Conservation (phyloP, 2,329 filamentous ascomycete genomes). For the Geoglossum cookeanum region DNA sequence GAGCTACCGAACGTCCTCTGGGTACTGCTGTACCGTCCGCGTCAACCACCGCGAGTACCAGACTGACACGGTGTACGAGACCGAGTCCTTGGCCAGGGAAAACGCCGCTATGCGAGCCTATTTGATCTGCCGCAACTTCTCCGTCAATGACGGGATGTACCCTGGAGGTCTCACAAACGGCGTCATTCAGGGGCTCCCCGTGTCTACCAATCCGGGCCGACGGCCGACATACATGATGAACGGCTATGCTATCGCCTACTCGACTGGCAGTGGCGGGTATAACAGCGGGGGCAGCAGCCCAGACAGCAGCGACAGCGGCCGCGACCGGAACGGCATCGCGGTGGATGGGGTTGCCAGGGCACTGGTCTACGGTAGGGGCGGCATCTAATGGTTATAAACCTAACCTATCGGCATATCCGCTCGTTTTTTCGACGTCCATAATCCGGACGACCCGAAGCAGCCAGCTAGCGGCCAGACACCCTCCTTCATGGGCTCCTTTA, state of each 20-base stretch:
- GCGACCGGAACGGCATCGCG: constrained; percentile 1
- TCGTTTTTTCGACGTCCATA: not conserved
- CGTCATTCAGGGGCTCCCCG: constrained; percentile 40
- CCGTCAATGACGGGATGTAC: constrained; percentile 85
- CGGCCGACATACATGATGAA: constrained; percentile 26
- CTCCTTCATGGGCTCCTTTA: too few relatives aligned
- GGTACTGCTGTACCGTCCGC: constrained; percentile 76
- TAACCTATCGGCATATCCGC: not conserved
- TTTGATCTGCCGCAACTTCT: constrained; percentile 96
- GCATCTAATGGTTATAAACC: not conserved
- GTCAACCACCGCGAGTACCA: constrained; percentile 96
- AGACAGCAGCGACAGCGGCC: constrained; percentile 24
- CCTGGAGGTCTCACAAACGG: constrained; percentile 33
- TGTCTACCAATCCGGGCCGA: constrained; percentile 42
- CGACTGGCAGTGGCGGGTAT: constrained; percentile 25
- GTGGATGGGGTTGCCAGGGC: not conserved
- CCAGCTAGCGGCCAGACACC: too few relatives aligned
- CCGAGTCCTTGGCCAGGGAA: constrained; percentile 68
- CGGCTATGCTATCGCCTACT: constrained; percentile 23
- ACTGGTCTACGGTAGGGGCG: not conserved
- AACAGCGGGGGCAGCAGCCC: constrained; percentile 37
- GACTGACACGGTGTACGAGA: constrained; percentile 70
- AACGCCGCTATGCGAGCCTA: constrained; percentile 91
- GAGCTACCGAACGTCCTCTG: constrained; percentile 51
- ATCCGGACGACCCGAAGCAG: not conserved